These are phyloP conservation scores for Chlorella variabilis DNA, from an alignment of 163 green algal genomes.

Conservation along the genomic window DNA sequence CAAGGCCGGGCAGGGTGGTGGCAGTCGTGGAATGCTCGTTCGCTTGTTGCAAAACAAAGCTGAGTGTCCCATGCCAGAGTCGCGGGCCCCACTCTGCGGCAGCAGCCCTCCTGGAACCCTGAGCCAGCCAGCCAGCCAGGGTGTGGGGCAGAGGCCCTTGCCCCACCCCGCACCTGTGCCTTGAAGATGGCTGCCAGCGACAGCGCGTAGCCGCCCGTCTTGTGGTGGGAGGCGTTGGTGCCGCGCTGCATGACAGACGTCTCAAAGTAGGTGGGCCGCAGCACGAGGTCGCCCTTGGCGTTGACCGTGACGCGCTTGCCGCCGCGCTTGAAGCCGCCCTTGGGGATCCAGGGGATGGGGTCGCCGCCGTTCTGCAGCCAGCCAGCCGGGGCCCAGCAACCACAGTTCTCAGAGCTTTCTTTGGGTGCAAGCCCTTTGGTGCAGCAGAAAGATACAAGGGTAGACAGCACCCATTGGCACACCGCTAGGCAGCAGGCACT, in stretches of 20 bases:
- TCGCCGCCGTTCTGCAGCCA: neutral
- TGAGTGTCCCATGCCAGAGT: too few relatives aligned
- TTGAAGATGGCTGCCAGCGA: slow-evolving; percentile 27
- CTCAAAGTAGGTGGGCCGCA: slow-evolving; percentile 44
- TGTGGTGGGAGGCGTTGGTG: slow-evolving; percentile 11
- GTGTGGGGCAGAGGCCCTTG: too few relatives aligned
- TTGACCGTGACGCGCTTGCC: slow-evolving; percentile 51
- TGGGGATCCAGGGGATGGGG: slow-evolving; percentile 34
- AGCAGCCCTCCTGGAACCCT: too few relatives aligned
- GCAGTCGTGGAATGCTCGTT: too few relatives aligned
- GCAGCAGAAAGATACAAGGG: too few relatives aligned
- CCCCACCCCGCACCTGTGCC: slow-evolving; percentile 27
- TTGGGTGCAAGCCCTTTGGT: too few relatives aligned
- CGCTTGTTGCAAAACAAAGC: too few relatives aligned
- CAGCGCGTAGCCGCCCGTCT: slow-evolving; percentile 14
- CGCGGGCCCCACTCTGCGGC: too few relatives aligned
- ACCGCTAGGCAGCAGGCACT: neutral
- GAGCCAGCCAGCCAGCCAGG: too few relatives aligned
- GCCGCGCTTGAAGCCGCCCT: slow-evolving; percentile 40
- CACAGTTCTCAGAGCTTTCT: too few relatives aligned
- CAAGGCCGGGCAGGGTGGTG: neutral
- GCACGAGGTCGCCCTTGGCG: slow-evolving; percentile 48
- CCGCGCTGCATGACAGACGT: slow-evolving; percentile 17
- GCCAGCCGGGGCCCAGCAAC: too few relatives aligned
- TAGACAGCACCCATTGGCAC: too few relatives aligned